Base-by-base conservation (phyloP, 106 monocot genomes). In the Xerophyta viscosa region DNA sequence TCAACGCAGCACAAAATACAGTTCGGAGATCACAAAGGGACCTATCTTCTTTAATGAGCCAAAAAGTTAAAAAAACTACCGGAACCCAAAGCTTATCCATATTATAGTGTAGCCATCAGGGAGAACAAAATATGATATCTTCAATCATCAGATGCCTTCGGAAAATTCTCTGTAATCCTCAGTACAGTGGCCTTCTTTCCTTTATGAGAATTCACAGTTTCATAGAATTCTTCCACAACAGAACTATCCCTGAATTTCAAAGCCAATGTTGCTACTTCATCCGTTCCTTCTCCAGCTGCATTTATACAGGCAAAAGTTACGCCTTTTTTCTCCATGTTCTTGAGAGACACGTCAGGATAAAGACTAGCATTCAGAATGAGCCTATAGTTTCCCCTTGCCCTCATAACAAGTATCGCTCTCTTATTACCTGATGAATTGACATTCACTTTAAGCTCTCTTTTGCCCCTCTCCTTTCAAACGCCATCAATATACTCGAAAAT, bases 391-490 rank as follows among this genome's bases (percentile, higher is more conserved):
- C 96, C 96, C 56, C 51, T 81, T 1, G 89, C 67, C 50, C 96
- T 71, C 96, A 96, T 96, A 41, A 96, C 60, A 44, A 96, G 79
- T 61, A 88, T 89, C 27, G 84, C 62, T 37, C 73, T 89, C 62
- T 69, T 73, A 41, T 28, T 19, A 27, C 49, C 81, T 4, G 70
- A 61, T 27, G 64, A 29, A 48, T 72, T 75, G 37, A 77, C 29
- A 29, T 96, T 89, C 47, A 96, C 58, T 54, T 77, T 96, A 27
- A 89, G 51, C 50, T 96, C 96, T 0, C 96, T 89, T 56, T 88
- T 96, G 48, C 96, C 96, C 50, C 89, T 66, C 62, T 96, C 96
- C 56, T 96, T 96, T 89, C 96, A 96, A n/a, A 73, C 74, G 9
- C 89, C 82, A 68, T 84, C 81, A 20, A 86, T 52, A 52, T 78